Evolutionary conservation across 345 rosid species (phyloP).

Genomic region (Crucihimalaya himalaica): DNA sequence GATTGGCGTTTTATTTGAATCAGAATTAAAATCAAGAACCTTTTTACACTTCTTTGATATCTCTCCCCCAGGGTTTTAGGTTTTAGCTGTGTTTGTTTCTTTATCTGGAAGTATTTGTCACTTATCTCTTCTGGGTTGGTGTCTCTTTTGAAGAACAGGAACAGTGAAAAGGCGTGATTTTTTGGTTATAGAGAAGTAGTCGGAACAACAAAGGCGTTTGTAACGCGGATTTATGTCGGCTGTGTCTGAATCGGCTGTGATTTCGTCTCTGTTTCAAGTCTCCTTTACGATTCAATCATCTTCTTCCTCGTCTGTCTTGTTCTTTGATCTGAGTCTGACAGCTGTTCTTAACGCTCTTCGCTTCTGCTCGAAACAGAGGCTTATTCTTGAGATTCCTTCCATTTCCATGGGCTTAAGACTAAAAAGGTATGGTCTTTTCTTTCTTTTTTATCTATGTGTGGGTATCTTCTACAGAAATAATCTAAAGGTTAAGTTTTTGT

Average conservation of each 20-base stretch:
- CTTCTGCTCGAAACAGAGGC: constrained; percentile 62
- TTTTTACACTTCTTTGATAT: not conserved
- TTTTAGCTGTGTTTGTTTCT: constrained; percentile 9
- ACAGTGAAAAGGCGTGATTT: constrained; percentile 21
- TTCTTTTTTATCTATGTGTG: not conserved
- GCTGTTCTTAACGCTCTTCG: constrained; percentile 45
- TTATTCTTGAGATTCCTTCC: constrained; percentile 47
- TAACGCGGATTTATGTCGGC: constrained; percentile 81
- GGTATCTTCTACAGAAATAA: constrained; percentile 3
- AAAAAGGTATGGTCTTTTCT: constrained; percentile 50
- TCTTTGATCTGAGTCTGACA: constrained; percentile 28
- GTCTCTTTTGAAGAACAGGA: constrained; percentile 37
- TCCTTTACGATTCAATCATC: constrained; percentile 38
- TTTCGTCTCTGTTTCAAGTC: constrained; percentile 66
- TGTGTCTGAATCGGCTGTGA: constrained; percentile 62
- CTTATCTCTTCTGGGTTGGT: constrained; percentile 17
- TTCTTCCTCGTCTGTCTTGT: constrained; percentile 20
- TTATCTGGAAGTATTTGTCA: not conserved
- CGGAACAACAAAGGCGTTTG: not conserved
- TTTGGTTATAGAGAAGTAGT: not conserved
- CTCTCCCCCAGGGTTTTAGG: constrained; percentile 23
- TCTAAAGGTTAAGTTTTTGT: not conserved
- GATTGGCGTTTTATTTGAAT: not conserved
- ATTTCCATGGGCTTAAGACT: constrained; percentile 93
- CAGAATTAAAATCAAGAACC: not conserved